Evolutionary conservation across 192 early-diverging fungal genomes (phyloP), one percentile per base, ranked within the genome.

Genomic region (Phycomyces blakesleeanus): DNA sequence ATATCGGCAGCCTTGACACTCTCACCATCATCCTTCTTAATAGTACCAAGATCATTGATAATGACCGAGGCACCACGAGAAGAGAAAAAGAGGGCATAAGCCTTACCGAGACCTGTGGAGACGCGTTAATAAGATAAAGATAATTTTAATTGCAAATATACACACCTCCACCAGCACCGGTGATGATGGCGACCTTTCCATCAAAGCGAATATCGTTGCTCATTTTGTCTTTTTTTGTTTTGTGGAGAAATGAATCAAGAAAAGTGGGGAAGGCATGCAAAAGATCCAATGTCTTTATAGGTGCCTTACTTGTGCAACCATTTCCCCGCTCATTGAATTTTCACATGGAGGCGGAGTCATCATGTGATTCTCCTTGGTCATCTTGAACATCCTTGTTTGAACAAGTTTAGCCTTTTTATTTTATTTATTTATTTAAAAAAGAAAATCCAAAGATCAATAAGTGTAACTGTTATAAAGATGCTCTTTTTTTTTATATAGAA

Each of bases 131-230:
- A 51, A 25, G 15, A 67, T 29, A 51, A 25, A 12, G 7, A 68
- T 51, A 47, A 40, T n/a, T 42, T 62, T 34, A 5, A 50, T 66
- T 57, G 16, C 22, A n/a, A 54, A 27, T 51, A 42, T 8, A 22
- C 21, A n/a, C 72, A 86, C 92, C 95, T 67, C 94, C 94, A 69
- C 96, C 96, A 56, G 93, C 96, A 57, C 96, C 96, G 38, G 96
- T 96, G 61, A 98, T 88, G 64, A 98, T 87, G 25, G 92, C 96
- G 27, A 96, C 94, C 69, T 89, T 85, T 76, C 80, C 80, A 61
- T 92, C 87, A 59, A 85, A 92, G 64, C 87, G 88, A 64, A 92
- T 76, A 61, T 76, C 80, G 62, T 50, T 42, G 14, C 59, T 37
- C 70, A 72, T 72, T 34, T 2, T 51, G 41, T 67, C 20, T 8